These are phyloP conservation scores for Coniophora puteana DNA, from an alignment of 1,284 basidiomycete species.

Conservation along the genomic window DNA sequence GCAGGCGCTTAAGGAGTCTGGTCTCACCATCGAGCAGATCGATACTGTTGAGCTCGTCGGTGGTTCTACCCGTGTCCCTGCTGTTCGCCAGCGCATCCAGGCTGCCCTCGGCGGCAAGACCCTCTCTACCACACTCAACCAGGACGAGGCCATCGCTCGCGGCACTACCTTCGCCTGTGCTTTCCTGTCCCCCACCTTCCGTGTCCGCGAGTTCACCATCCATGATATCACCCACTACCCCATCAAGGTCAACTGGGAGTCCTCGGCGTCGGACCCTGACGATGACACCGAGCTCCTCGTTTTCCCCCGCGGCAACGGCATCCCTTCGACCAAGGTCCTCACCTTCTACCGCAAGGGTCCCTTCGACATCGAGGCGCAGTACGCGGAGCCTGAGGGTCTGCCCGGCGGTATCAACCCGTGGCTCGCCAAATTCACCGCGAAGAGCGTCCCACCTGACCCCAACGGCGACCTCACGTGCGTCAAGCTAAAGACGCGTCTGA, in stretches of 20 bases:
- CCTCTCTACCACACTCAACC: slow-evolving; percentile 88
- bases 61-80: slow-evolving; percentile 94
- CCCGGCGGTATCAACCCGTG: slow-evolving; percentile 82
- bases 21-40: slow-evolving; percentile 88
- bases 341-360: slow-evolving; percentile 89
- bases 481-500: slow-evolving; percentile 87
- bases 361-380: slow-evolving; percentile 84
- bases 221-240: slow-evolving; percentile 83
- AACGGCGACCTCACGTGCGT: slow-evolving; percentile 75
- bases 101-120: slow-evolving; percentile 79
- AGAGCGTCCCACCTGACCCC: slow-evolving; percentile 67
- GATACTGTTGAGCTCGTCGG: slow-evolving; percentile 90
- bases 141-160: slow-evolving; percentile 91
- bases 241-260: slow-evolving; percentile 85
- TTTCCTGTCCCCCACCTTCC: slow-evolving; percentile 93
- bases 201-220: slow-evolving; percentile 88
- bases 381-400: slow-evolving; percentile 65
- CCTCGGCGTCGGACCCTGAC: slow-evolving; percentile 68
- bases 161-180: slow-evolving; percentile 94
- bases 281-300: slow-evolving; percentile 88
- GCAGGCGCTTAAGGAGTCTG: slow-evolving; percentile 89
- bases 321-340: slow-evolving; percentile 91
- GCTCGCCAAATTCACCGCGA: slow-evolving; percentile 78
- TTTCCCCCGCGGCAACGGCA: slow-evolving; percentile 77
- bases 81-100: slow-evolving; percentile 90